Conservation (phyloP, 139 green algal genomes). For the Chlorella vulgaris region DNA sequence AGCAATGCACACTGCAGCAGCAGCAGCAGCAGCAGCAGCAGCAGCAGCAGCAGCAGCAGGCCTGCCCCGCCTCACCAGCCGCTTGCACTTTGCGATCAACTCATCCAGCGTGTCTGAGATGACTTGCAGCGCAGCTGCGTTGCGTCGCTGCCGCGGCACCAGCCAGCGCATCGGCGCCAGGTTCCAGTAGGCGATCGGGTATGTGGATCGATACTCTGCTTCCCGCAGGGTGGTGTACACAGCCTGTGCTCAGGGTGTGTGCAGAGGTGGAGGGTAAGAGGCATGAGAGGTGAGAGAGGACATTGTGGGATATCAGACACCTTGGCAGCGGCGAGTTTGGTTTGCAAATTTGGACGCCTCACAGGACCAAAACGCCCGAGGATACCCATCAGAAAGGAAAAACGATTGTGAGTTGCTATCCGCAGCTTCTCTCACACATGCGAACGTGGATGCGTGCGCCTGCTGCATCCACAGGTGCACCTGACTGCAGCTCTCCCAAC, state of each 20-base stretch:
- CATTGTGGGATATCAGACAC: too few relatives aligned
- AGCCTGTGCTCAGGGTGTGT: conserved; percentile 58
- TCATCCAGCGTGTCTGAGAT: conserved; percentile 84
- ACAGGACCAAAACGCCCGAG: too few relatives aligned
- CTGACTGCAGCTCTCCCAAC: too few relatives aligned
- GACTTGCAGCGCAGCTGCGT: conserved; percentile 66
- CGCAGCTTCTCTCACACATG: too few relatives aligned
- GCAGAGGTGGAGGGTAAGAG: not conserved
- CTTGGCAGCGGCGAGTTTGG: too few relatives aligned
- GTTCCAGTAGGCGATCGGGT: conserved; percentile 94
- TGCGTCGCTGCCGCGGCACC: conserved; percentile 27
- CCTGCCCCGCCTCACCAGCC: conserved; percentile 63
- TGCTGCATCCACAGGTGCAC: not conserved
- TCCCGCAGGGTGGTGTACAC: conserved; percentile 94
- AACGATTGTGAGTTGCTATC: too few relatives aligned
- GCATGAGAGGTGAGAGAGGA: not conserved
- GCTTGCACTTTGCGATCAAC: conserved; percentile 89
- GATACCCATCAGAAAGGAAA: too few relatives aligned
- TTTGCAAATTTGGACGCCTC: too few relatives aligned
- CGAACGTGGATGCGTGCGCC: not conserved
- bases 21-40: too few relatives aligned
- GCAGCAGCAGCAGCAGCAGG: too few relatives aligned
- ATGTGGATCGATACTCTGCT: conserved; percentile 89
- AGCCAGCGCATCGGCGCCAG: conserved; percentile 62
- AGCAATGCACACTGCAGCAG: too few relatives aligned